Evolutionary conservation across 2,329 filamentous ascomycete species (phyloP).

Genomic region (Tolypocladium paradoxum): DNA sequence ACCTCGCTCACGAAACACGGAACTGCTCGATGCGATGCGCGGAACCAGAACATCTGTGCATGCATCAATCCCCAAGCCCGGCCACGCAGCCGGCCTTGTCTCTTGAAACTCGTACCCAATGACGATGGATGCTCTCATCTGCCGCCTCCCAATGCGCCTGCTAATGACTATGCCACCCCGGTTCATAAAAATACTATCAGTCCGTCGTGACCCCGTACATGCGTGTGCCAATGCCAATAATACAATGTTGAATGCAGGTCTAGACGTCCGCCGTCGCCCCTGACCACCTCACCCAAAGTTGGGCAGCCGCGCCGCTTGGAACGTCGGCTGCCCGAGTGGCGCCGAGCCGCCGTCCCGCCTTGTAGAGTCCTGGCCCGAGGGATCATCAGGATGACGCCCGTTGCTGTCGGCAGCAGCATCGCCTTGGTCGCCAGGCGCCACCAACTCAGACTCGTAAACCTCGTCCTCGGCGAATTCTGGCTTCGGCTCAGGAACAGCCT

Average conservation of each 20-base stretch:
- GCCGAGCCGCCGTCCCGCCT: not conserved
- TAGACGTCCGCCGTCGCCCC: not conserved
- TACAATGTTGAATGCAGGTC: not conserved
- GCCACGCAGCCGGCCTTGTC: not conserved
- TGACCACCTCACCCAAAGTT: constrained; percentile 33
- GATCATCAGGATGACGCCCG: not conserved
- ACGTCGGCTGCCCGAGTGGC: constrained; percentile 17
- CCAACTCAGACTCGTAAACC: constrained; percentile 4
- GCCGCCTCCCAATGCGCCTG: not conserved
- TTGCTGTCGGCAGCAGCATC: not conserved
- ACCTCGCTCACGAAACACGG: not conserved
- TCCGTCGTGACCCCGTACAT: not conserved
- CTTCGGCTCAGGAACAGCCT: constrained; percentile 10
- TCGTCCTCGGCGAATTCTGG: constrained; percentile 22
- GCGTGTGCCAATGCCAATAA: not conserved
- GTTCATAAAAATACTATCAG: not conserved
- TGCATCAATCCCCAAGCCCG: not conserved
- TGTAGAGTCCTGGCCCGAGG: not conserved
- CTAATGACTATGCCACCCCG: not conserved
- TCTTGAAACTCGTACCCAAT: not conserved
- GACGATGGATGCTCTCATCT: not conserved
- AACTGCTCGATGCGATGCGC: not conserved
- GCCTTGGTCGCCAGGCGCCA: not conserved
- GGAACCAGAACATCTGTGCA: not conserved
- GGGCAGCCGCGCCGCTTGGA: constrained; percentile 49